Evolutionary conservation across 768 basidiomycete genomes (phyloP).

Genomic region (Hortiboletus flavorubellus): DNA sequence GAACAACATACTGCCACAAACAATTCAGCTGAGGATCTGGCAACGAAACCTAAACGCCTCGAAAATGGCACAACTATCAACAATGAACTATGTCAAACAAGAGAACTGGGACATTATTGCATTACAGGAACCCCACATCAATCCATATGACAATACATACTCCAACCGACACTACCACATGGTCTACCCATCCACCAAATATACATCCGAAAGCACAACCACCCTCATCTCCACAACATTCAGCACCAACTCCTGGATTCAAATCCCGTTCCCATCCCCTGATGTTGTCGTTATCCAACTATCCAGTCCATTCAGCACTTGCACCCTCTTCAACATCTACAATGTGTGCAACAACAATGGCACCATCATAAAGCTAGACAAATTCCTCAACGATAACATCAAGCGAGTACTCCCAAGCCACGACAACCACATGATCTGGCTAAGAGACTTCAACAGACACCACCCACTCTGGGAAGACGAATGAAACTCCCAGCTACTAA

Average conservation of each 20-base stretch:
- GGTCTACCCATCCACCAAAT: not conserved
- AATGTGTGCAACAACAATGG: not conserved
- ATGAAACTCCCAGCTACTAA: constrained; percentile 22
- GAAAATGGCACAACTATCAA: not conserved
- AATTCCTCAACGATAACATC: not conserved
- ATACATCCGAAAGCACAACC: not conserved
- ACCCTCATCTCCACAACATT: not conserved
- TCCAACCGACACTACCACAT: not conserved
- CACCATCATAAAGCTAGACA: not conserved
- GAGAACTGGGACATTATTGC: no score
- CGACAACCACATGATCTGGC: constrained; percentile 19
- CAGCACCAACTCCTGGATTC: not conserved
- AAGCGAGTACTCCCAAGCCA: not conserved
- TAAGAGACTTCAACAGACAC: no score
- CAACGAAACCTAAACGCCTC: not conserved
- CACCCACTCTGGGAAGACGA: constrained; percentile 31
- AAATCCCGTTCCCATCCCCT: not conserved
- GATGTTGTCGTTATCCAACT: not conserved
- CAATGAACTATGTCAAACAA: no score
- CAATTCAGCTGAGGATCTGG: not conserved
- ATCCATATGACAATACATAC: not conserved
- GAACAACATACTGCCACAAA: no score
- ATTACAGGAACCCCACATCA: not conserved
- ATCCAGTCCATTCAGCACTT: fast-evolving
- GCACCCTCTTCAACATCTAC: not conserved